phyloP scores from a whole-genome alignment of 148 eudicot species.

The Amaranthus hypochondriacus region DNA sequence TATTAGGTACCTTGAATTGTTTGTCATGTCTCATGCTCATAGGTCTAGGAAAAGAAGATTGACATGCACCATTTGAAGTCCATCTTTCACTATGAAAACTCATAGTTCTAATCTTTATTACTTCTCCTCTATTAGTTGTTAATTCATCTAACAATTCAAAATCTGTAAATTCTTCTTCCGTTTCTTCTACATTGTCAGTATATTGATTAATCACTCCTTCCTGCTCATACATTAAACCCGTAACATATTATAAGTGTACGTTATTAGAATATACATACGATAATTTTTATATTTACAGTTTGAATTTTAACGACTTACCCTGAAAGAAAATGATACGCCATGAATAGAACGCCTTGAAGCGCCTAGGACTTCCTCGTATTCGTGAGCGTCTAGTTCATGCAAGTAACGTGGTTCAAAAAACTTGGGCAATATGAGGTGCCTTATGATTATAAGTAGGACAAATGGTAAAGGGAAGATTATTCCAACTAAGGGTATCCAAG shows the following conservation, averaged over 20 bases:
- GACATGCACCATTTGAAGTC: slow-evolving; percentile 11
- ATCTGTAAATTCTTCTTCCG: slow-evolving; percentile 21
- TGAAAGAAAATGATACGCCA: slow-evolving; percentile 9
- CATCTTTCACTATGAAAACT: slow-evolving; percentile 27
- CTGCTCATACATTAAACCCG: background rate
- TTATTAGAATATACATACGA: background rate
- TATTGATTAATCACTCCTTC: background rate
- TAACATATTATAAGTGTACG: background rate
- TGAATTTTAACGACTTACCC: background rate
- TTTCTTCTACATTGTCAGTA: slow-evolving; percentile 21
- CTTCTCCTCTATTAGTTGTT: slow-evolving; percentile 51
- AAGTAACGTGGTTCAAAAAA: slow-evolving; percentile 37
- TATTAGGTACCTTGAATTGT: slow-evolving; percentile 7
- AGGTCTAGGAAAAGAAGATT: slow-evolving; percentile 2
- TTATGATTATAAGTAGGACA: slow-evolving; percentile 43
- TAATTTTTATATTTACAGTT: too few relatives aligned
- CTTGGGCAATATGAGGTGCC: slow-evolving; percentile 51
- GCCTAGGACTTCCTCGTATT: slow-evolving; percentile 49
- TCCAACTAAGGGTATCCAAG: slow-evolving; percentile 76
- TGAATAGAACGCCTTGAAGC: slow-evolving; percentile 11
- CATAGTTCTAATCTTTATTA: slow-evolving; percentile 31
- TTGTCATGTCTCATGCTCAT: slow-evolving; percentile 18
- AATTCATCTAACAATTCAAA: slow-evolving; percentile 44
- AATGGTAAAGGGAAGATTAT: slow-evolving; percentile 65
- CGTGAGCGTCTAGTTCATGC: slow-evolving; percentile 60